Evolutionary conservation across 75 land plant genomes (phyloP).

Genomic region (Pinus taeda): DNA sequence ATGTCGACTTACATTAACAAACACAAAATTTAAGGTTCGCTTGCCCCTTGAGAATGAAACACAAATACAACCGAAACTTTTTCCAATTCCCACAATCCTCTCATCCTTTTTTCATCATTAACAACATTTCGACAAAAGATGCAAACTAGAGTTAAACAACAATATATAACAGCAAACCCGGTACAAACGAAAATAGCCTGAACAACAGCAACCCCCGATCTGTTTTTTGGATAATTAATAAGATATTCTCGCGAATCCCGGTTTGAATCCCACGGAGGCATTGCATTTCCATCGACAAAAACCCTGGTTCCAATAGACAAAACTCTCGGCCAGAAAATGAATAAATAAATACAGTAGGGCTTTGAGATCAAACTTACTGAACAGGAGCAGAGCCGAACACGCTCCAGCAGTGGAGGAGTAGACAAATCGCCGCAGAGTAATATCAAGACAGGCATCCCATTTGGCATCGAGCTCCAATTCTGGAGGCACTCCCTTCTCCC

Average conservation of each 20-base stretch:
- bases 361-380: conserved; percentile 30
- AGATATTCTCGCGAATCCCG: no score
- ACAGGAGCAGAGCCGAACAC: conserved; percentile 61
- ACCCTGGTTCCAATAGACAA: background rate
- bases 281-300: background rate
- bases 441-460: conserved; percentile 79
- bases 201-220: background rate
- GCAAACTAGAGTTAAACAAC: background rate
- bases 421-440: conserved; percentile 62
- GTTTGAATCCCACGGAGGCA: no score
- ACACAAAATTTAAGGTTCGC: no score
- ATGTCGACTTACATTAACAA: no score
- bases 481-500: conserved; percentile 4
- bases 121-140: background rate
- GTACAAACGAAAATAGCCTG: background rate
- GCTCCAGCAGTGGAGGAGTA: conserved; percentile 73
- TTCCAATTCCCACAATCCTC: background rate
- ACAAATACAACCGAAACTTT: background rate
- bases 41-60: no score
- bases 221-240: no score
- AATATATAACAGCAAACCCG: background rate
- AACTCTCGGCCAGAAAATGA: background rate
- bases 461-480: conserved; percentile 50
- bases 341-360: background rate
- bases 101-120: background rate